phyloP scores from a whole-genome alignment of 1,284 basidiomycete species.

The Ganoderma boninense region DNA sequence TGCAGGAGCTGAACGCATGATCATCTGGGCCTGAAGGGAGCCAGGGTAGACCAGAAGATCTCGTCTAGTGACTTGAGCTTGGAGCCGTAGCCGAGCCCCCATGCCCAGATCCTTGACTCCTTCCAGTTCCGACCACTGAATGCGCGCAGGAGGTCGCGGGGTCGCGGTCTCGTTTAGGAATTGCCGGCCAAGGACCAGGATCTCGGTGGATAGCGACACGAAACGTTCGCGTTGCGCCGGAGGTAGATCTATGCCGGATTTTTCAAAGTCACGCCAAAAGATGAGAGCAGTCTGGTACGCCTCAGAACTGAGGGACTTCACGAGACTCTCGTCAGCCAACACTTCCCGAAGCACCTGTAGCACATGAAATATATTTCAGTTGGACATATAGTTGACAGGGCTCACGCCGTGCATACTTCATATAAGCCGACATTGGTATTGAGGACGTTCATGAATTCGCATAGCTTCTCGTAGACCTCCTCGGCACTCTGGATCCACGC shows the following conservation, averaged over 20 bases:
- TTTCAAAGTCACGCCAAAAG: slow-evolving; percentile 97
- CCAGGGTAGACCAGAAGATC: slow-evolving; percentile 83
- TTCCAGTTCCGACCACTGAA: slow-evolving; percentile 70
- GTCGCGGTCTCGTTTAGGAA: slow-evolving; percentile 79
- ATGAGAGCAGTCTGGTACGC: slow-evolving; percentile 88
- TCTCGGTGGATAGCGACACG: slow-evolving; percentile 91
- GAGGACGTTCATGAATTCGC: slow-evolving; percentile 97
- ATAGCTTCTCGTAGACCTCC: slow-evolving; percentile 89
- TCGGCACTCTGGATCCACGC: slow-evolving; percentile 89
- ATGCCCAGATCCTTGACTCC: slow-evolving; percentile 77
- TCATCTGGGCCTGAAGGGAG: slow-evolving; percentile 91
- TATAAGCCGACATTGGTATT: slow-evolving; percentile 97
- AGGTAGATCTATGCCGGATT: slow-evolving; percentile 93
- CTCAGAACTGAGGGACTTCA: slow-evolving; percentile 70
- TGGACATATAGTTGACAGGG: too few species aligned
- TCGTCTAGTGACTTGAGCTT: slow-evolving; percentile 77
- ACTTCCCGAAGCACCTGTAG: too few species aligned
- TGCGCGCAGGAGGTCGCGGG: slow-evolving; percentile 68
- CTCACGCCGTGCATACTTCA: too few species aligned
- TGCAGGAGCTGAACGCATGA: slow-evolving; percentile 85
- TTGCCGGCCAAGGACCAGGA: slow-evolving; percentile 87
- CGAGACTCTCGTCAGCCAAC: too few species aligned
- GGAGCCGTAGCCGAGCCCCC: slow-evolving; percentile 72
- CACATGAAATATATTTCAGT: too few species aligned
- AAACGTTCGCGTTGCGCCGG: slow-evolving; percentile 82